phyloP scores from a whole-genome alignment of 2,329 filamentous ascomycete genomes.

The Cladosporium velox region DNA sequence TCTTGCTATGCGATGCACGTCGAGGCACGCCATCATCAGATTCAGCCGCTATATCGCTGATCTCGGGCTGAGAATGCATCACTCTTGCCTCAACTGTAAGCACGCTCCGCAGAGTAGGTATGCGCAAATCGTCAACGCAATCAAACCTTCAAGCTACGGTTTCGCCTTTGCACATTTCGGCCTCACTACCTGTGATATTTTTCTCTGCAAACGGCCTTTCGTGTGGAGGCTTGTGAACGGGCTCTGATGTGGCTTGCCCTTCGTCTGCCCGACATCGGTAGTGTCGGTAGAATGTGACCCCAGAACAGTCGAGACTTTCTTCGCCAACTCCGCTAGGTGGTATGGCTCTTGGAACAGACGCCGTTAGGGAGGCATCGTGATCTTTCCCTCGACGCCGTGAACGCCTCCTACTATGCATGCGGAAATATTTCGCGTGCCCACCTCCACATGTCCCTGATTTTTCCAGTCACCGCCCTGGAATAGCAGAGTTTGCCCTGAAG shows the following conservation, averaged over 20 bases:
- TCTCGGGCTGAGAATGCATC: neutral
- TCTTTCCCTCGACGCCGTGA: neutral
- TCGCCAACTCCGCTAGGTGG: neutral
- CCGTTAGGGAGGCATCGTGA: neutral
- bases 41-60: conserved; percentile 14
- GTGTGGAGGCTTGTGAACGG: conserved; percentile 5
- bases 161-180: neutral
- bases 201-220: conserved; percentile 20
- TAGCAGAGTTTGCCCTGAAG: conserved; percentile 1
- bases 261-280: conserved; percentile 17
- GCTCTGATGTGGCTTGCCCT: conserved; percentile 10
- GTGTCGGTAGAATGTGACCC: conserved; percentile 1
- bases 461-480: neutral
- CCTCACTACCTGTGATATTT: neutral
- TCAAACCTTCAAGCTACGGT: neutral
- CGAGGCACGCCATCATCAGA: conserved; percentile 10
- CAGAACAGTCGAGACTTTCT: conserved; percentile 16
- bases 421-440: neutral
- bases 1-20: conserved; percentile 4
- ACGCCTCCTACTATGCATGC: neutral
- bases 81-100: neutral
- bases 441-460: neutral
- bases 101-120: neutral
- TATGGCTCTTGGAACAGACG: neutral
- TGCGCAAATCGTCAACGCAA: neutral